phyloP scores from a whole-genome alignment of 2,329 filamentous ascomycete species.

The Onygenales sp. region DNA sequence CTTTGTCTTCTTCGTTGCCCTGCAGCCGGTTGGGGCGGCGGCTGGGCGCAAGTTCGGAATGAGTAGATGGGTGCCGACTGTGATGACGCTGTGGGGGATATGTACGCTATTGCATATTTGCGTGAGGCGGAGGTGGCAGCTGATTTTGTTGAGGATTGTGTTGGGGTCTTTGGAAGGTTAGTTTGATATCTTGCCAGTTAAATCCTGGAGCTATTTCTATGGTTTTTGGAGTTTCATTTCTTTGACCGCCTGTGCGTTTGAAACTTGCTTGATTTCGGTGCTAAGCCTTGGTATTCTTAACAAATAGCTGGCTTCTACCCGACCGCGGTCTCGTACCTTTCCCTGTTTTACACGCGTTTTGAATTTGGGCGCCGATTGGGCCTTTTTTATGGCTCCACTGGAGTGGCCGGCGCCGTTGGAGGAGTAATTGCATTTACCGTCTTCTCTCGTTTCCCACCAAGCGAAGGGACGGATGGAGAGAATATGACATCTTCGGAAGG shows the following conservation, averaged over 20 bases:
- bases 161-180: slow-evolving; percentile 40
- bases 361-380: slow-evolving; percentile 47
- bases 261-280: background rate
- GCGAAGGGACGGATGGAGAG: slow-evolving; percentile 14
- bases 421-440: slow-evolving; percentile 44
- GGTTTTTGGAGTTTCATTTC: background rate
- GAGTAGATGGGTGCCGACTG: slow-evolving; percentile 46
- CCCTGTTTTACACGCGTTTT: slow-evolving; percentile 49
- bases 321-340: slow-evolving; percentile 49
- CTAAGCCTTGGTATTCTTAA: slow-evolving; percentile 14
- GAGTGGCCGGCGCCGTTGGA: slow-evolving; percentile 48
- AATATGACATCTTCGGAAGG: slow-evolving; percentile 20
- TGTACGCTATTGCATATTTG: slow-evolving; percentile 40
- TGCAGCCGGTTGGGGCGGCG: slow-evolving; percentile 47
- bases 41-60: slow-evolving; percentile 35
- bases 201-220: too few relatives aligned
- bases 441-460: slow-evolving; percentile 27
- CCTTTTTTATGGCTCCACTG: slow-evolving; percentile 49
- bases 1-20: slow-evolving; percentile 49
- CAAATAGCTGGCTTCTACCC: slow-evolving; percentile 48
- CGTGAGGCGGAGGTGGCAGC: slow-evolving; percentile 38
- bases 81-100: slow-evolving; percentile 47
- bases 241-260: too few relatives aligned
- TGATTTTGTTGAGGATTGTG: slow-evolving; percentile 35
- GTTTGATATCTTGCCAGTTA: background rate